Percentiles rank a stretch among this genome's conserved stretches.
Conservation (phyloP, 768 basidiomycete species). For the Leucogyrophana mollusca region DNA sequence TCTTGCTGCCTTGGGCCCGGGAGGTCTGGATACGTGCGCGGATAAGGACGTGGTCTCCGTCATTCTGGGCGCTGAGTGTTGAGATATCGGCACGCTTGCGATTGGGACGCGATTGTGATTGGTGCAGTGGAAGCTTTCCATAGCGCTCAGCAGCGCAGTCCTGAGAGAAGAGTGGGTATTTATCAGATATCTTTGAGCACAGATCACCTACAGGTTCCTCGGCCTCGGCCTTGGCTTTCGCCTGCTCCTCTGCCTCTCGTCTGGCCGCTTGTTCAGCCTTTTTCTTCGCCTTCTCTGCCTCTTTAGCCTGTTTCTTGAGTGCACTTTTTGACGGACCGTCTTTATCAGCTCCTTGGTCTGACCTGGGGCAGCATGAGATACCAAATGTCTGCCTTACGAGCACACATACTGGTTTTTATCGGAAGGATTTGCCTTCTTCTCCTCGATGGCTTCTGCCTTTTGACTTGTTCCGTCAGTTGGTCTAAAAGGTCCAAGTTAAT, state of each 20-base stretch:
- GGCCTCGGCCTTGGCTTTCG: conserved; percentile 59
- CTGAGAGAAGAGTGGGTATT: conserved; percentile 34
- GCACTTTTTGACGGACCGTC: conserved; percentile 81
- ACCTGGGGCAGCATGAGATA: no score
- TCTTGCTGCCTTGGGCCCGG: conserved; percentile 91
- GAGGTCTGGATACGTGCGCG: conserved; percentile 91
- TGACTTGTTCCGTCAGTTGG: no score
- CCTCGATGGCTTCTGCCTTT: no score
- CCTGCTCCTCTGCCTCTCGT: conserved; percentile 73
- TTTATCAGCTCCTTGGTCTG: conserved; percentile 17
- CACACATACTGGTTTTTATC: conserved; percentile 21
- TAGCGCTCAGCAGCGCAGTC: conserved; percentile 81
- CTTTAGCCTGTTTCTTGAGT: conserved; percentile 88
- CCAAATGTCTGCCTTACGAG: no score
- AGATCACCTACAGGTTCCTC: conserved; percentile 52
- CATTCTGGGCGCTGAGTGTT: conserved; percentile 56
- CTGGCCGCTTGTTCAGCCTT: conserved; percentile 83
- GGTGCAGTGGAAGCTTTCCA: conserved; percentile 85
- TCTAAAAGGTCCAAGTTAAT: no score
- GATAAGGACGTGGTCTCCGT: conserved; percentile 75
- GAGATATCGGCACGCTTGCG: conserved; percentile 63
- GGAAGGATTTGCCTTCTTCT: no score
- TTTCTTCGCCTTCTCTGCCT: conserved; percentile 87
- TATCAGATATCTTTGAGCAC: background rate
- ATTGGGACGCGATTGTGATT: conserved; percentile 77